Evolutionary conservation across 2,329 filamentous ascomycete species (phyloP), one percentile per base, ranked within the genome.

Genomic region (Paraphoma sp.): DNA sequence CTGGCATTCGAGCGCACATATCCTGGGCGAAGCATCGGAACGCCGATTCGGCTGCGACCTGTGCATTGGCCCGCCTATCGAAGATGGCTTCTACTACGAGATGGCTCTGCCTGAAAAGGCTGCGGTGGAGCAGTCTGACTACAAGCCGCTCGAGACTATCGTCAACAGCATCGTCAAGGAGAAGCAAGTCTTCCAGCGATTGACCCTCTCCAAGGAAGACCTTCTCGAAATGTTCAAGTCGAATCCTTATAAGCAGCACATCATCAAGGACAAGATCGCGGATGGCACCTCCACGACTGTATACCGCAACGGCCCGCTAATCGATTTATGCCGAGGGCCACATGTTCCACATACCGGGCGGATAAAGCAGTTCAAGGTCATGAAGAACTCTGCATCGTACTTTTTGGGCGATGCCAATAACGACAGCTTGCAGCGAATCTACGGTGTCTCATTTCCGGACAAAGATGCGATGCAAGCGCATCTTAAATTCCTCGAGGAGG

Each of bases 241-340:
- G 84, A 97, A 96, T 85, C 95, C 95, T 77, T 98, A 97, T 84
- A 98, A 99, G 86, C 88, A 96, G 76, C 91, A 97, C 78, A 96
- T 98, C 78, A 98, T 99, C 81, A 89, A 92, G 69, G 90, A 93
- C 82, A 93, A 96, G 79, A 91, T 98, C 59, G 83, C 89, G 40
- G 92, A 97, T 67, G 93, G 92, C 67, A 93, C 92, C 53, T 92
- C 86, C 74, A 96, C 92, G 75, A 98, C 95, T 9, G 94, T 98
- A 41, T 99, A 98, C 79, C 88, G 92, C 62, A 96, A 93, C 72
- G 95, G 95, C 56, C 93, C 93, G 12, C 83, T 98, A 54, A 97
- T 98, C 71, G 95, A 99, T 85, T 82, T 98, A 62, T 98, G 95
- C 83, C 87, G 93, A 76, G 95, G 95, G 38, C 95, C 95, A 61